These are phyloP conservation scores for Colletotrichum sp. DNA, from an alignment of 2,329 filamentous ascomycete species.

Conservation along the genomic window DNA sequence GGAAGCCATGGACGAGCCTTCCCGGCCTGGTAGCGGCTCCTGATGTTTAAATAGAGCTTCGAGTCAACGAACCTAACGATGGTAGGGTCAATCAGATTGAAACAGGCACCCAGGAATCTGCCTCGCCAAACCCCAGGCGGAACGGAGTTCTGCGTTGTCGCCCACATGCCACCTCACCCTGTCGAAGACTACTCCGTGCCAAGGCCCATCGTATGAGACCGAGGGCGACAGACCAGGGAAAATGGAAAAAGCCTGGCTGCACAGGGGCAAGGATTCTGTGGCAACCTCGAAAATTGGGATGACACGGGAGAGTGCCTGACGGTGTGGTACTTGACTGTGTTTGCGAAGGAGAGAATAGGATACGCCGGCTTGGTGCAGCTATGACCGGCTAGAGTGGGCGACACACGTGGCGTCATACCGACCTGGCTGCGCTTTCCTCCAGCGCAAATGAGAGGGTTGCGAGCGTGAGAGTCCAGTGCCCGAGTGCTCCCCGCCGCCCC, in stretches of 20 bases:
- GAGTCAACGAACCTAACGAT: not conserved
- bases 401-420: slow-evolving; percentile 18
- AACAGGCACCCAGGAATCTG: not conserved
- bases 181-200: not conserved
- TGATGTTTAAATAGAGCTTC: not conserved
- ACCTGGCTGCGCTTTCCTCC: not conserved
- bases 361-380: not conserved
- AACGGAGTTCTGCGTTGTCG: not conserved
- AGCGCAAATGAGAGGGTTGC: not conserved
- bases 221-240: not conserved
- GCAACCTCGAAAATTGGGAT: not conserved
- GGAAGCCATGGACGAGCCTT: not conserved
- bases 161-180: not conserved
- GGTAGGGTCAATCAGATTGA: not conserved
- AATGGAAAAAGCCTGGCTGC: not conserved
- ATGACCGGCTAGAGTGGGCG: not conserved
- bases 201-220: not conserved
- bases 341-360: not conserved
- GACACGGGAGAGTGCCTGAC: not conserved
- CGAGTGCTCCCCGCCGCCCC: not conserved
- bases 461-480: not conserved
- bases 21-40: not conserved
- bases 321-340: not conserved
- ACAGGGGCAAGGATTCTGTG: not conserved
- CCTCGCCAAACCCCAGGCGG: not conserved